phyloP scores from a whole-genome alignment of 2,329 filamentous ascomycete species.

The Talaromyces sp. region DNA sequence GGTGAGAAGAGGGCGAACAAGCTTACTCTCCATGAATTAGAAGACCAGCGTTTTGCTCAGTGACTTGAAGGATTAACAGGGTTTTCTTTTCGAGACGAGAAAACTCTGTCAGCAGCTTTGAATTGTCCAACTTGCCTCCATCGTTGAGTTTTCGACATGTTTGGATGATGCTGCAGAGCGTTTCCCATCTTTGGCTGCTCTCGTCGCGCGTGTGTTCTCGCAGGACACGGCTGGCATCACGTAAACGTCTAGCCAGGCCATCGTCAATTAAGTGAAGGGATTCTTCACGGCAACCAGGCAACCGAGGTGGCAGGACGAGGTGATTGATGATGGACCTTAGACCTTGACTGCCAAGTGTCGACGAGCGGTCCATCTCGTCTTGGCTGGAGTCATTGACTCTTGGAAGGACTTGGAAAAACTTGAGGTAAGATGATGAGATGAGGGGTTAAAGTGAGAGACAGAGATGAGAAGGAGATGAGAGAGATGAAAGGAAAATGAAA shows the following conservation, averaged over 20 bases:
- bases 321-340: slow-evolving; percentile 29
- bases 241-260: slow-evolving; percentile 25
- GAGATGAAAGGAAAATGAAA: no score
- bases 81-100: slow-evolving; percentile 19
- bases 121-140: slow-evolving; percentile 14
- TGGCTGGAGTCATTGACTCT: no score
- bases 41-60: slow-evolving; percentile 46
- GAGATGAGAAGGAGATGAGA: neutral
- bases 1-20: neutral
- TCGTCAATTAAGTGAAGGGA: slow-evolving; percentile 16
- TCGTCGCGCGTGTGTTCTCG: slow-evolving; percentile 11
- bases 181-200: slow-evolving; percentile 3
- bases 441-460: neutral
- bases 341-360: neutral
- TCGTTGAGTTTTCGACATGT: slow-evolving; percentile 13
- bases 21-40: slow-evolving; percentile 30
- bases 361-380: neutral
- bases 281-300: slow-evolving; percentile 30
- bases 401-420: no score
- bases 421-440: neutral
- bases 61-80: slow-evolving; percentile 40
- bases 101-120: slow-evolving; percentile 22
- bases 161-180: slow-evolving; percentile 8
- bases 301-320: slow-evolving; percentile 30
- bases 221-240: slow-evolving; percentile 18